Evolutionary conservation across 2,329 filamentous ascomycete genomes (phyloP).

Genomic region (Hypoxylon sp.): DNA sequence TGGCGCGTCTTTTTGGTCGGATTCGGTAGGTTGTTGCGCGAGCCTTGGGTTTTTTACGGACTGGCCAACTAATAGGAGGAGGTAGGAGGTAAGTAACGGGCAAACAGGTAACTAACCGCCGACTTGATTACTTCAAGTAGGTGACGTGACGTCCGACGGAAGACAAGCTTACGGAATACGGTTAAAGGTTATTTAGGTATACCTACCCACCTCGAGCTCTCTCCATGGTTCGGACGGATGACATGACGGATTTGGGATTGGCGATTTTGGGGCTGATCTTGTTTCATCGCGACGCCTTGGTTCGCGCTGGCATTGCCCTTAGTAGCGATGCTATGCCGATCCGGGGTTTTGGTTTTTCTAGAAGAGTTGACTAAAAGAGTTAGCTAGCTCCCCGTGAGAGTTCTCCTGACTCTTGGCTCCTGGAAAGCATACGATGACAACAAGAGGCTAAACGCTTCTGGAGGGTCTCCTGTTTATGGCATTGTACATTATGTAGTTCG

Average conservation of each 20-base stretch:
- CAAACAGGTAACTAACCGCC: too few relatives aligned
- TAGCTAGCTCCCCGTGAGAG: neutral
- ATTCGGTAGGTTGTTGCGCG: slow-evolving; percentile 33
- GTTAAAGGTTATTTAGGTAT: neutral
- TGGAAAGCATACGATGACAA: slow-evolving; percentile 8
- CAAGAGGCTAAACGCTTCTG: slow-evolving; percentile 8
- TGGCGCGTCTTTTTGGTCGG: neutral
- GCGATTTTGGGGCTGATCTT: slow-evolving; percentile 35
- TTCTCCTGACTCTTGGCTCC: slow-evolving; percentile 3
- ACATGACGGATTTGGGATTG: slow-evolving; percentile 23
- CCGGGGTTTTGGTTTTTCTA: slow-evolving; percentile 14
- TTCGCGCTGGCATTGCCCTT: slow-evolving; percentile 10
- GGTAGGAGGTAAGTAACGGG: too few relatives aligned
- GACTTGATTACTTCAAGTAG: too few relatives aligned
- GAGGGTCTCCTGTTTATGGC: slow-evolving; percentile 4
- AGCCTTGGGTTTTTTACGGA: neutral
- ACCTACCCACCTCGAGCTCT: neutral
- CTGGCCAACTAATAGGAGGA: neutral
- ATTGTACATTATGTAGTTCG: neutral
- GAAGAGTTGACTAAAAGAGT: neutral
- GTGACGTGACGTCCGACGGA: too few relatives aligned
- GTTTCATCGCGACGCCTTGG: slow-evolving; percentile 30
- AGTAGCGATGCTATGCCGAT: slow-evolving; percentile 20
- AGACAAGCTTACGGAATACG: neutral
- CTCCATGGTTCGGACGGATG: slow-evolving; percentile 1